Evolutionary conservation across 1,284 basidiomycete genomes (phyloP).

Genomic region (Xerocomus amazonicus): DNA sequence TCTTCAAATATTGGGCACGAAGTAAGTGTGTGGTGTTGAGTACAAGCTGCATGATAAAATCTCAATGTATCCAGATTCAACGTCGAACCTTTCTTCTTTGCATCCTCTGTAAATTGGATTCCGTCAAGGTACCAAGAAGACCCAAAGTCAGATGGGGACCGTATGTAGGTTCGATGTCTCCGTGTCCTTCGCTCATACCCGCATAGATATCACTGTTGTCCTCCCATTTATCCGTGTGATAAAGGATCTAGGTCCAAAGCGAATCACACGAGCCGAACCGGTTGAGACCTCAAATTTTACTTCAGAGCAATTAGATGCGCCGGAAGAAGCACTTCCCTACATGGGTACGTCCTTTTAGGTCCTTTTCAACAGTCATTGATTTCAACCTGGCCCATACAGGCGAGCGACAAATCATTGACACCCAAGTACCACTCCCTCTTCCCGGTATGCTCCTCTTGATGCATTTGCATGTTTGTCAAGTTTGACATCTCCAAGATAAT

Average conservation of each 20-base stretch:
- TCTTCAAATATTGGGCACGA: conserved; percentile 51
- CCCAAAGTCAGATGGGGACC: conserved; percentile 38
- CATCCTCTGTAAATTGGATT: conserved; percentile 54
- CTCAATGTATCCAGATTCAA: conserved; percentile 21
- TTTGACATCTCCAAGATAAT: conserved; percentile 12
- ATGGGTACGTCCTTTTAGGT: conserved; percentile 9
- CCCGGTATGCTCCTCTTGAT: conserved; percentile 6
- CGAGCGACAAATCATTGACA: conserved; percentile 43
- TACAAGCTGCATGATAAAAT: not conserved
- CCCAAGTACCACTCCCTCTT: conserved; percentile 47
- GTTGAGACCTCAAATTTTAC: conserved; percentile 5
- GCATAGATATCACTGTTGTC: conserved; percentile 46
- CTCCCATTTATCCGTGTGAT: conserved; percentile 45
- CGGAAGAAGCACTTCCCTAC: conserved; percentile 4
- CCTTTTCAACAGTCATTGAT: too few relatives aligned
- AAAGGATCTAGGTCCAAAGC: conserved; percentile 19
- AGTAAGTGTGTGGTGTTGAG: conserved; percentile 27
- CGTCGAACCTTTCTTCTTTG: conserved; percentile 59
- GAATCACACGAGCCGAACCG: conserved; percentile 8
- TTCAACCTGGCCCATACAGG: conserved; percentile 7
- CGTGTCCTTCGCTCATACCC: conserved; percentile 1
- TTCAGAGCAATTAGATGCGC: not conserved
- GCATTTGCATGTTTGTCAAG: not conserved
- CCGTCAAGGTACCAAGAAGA: conserved; percentile 53
- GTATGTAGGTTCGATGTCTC: conserved; percentile 34